Evolutionary conservation across 495 filamentous ascomycete genomes (phyloP).

Genomic region (Terfezia claveryi): DNA sequence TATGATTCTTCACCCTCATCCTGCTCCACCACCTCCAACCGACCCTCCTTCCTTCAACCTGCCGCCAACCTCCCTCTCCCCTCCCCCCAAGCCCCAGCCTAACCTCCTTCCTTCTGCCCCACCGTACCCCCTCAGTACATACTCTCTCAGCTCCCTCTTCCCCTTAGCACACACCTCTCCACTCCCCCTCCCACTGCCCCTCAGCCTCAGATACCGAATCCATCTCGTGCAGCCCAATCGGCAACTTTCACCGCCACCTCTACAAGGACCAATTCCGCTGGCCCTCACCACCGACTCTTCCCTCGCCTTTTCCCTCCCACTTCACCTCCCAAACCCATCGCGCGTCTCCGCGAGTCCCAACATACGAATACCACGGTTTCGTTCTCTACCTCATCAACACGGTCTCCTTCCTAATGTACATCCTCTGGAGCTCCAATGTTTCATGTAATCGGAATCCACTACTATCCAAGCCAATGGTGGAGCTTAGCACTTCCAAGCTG

Average conservation of each 20-base stretch:
- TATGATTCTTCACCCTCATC: too few relatives aligned
- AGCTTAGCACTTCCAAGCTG: slow-evolving; percentile 74
- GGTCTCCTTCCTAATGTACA: slow-evolving; percentile 64
- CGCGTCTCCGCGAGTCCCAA: slow-evolving; percentile 79
- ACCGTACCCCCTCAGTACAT: neutral
- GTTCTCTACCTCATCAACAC: slow-evolving; percentile 74
- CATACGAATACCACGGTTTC: slow-evolving; percentile 98
- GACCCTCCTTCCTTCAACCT: slow-evolving; percentile 27
- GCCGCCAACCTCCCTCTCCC: slow-evolving; percentile 76
- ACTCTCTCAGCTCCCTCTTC: neutral
- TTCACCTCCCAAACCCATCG: slow-evolving; percentile 55
- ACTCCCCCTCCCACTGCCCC: neutral
- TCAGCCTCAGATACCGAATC: neutral
- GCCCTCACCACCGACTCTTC: slow-evolving; percentile 45
- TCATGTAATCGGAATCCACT: slow-evolving; percentile 80
- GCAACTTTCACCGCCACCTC: too few relatives aligned
- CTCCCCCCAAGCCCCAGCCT: slow-evolving; percentile 28
- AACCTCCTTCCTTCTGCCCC: neutral
- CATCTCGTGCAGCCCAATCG: neutral
- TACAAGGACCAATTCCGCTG: too few relatives aligned
- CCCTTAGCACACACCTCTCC: neutral
- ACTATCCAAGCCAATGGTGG: slow-evolving; percentile 98
- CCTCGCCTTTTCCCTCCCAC: slow-evolving; percentile 47
- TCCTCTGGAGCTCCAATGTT: slow-evolving; percentile 83
- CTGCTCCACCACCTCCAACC: neutral